Evolutionary conservation across 1,284 basidiomycete genomes (phyloP), one percentile per base, ranked within the genome.

Genomic region (Paramarasmius palmivorus): DNA sequence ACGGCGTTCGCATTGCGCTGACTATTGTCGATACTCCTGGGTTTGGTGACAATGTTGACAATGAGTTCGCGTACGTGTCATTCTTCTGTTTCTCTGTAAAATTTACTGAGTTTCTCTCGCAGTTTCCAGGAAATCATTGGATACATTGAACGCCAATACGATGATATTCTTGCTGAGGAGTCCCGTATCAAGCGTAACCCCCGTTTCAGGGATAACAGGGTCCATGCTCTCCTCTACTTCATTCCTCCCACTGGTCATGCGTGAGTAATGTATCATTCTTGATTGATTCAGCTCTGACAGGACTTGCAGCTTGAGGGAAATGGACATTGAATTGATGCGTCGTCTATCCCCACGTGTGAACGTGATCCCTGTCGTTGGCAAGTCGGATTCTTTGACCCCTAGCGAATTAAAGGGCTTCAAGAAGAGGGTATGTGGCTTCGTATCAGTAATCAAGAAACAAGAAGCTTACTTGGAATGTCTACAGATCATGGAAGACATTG

Each of bases 131-230:
- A 98, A 73, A 99, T 99, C 63, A 90, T 96, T 53, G 92, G 92
- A 58, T 88, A 99, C 76, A 88, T 99, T 59, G 97, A 99, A 73
- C 90, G 96, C 58, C 96, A 99, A 85, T 99, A 99, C 76, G 97
- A 99, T 63, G 96, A 99, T 66, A 98, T 99, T 70, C 82, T 99
- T 59, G 95, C 96, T 9, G 96, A 99, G 72, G 97, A 99, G 77
- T 96, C 93, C 58, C 87, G 97, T 67, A 99, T 99, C 79, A 99
- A 98, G 79, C 96, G 97, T 83, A 98, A 98, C 77, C 95, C 96
- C 22, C 90, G 97, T 59, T 99, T 98, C 85, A 88, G 95, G 68
- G 97, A 99, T 76, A 98, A 98, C 79, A 83, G 95, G 60, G 84
- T 95, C 12, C 97, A 99, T 65, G 95, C 94, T 15, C 79, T 99